Percentiles rank a stretch among this genome's conserved stretches.
Conservation (phyloP, 306 rosid species). For the Comarum palustre region DNA sequence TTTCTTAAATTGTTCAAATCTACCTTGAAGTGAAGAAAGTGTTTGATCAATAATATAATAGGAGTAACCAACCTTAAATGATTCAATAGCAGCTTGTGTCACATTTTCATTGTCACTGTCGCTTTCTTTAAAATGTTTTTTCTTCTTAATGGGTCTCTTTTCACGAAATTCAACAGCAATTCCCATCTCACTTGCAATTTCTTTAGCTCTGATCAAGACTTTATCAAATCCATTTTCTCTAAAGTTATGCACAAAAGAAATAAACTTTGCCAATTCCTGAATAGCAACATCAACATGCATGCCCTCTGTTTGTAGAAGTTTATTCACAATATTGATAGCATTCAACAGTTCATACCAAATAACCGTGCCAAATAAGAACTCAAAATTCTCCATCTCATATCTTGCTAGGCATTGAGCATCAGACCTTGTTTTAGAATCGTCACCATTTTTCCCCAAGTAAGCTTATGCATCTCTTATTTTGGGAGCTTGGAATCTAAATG, state of each 20-base stretch:
- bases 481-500: neutral
- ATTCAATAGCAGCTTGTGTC: neutral
- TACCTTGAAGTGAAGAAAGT: neutral
- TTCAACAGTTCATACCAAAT: no score
- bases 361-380: no score
- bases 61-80: neutral
- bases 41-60: neutral
- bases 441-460: neutral
- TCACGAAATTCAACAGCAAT: neutral
- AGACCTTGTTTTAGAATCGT: neutral
- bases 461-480: neutral
- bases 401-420: neutral
- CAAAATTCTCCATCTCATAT: neutral
- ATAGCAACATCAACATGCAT: no score
- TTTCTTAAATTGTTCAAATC: neutral
- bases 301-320: no score
- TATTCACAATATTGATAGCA: no score
- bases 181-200: no score
- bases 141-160: neutral
- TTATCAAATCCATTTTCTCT: no score
- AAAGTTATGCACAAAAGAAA: no score
- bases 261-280: no score
- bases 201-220: no score
- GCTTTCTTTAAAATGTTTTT: no score
- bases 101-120: neutral